Conservation (phyloP, 2,329 filamentous ascomycete genomes). For the Lojkania enalia region DNA sequence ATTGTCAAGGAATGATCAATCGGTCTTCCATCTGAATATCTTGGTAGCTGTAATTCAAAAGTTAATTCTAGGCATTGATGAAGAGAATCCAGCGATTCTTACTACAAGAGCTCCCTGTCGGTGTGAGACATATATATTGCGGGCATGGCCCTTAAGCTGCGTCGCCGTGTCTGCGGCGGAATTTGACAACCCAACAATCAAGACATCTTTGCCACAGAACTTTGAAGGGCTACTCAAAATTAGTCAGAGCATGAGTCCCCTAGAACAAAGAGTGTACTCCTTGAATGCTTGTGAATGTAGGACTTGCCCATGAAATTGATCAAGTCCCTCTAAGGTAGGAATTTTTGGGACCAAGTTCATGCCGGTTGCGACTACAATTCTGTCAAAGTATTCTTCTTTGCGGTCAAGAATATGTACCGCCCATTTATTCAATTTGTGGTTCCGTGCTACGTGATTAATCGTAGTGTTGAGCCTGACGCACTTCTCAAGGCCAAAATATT, state of each 20-base stretch:
- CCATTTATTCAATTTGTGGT: conserved; percentile 18
- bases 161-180: conserved; percentile 31
- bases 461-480: conserved; percentile 17
- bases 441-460: conserved; percentile 18
- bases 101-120: conserved; percentile 27
- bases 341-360: conserved; percentile 20
- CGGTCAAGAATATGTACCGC: conserved; percentile 11
- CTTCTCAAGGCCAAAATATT: conserved; percentile 22
- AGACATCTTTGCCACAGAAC: conserved; percentile 19
- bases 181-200: conserved; percentile 32
- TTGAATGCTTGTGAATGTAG: background rate
- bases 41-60: background rate
- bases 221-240: conserved; percentile 8
- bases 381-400: conserved; percentile 20
- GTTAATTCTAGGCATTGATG: background rate
- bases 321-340: conserved; percentile 20
- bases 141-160: conserved; percentile 21
- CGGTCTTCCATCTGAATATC: background rate
- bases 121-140: conserved; percentile 28
- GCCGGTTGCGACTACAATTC: conserved; percentile 25
- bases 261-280: background rate
- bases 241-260: background rate
- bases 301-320: conserved; percentile 14
- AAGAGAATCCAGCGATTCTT: background rate
- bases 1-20: conserved; percentile 9